These are phyloP conservation scores for Leccinum fibrillosum DNA, from an alignment of 768 basidiomycete species.

Conservation along the genomic window DNA sequence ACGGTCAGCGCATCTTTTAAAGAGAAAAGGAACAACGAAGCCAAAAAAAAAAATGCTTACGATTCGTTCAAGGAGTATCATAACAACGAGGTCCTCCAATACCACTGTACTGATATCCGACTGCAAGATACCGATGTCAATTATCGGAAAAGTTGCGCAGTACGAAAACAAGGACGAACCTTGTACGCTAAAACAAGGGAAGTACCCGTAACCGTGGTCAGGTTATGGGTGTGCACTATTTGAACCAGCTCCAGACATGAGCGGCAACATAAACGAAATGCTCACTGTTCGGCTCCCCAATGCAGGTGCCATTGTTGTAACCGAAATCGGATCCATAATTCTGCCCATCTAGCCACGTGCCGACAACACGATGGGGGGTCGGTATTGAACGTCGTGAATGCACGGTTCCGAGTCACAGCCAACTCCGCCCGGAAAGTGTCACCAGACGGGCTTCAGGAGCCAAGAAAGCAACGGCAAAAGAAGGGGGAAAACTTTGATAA, in stretches of 20 bases:
- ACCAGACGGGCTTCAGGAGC: slow-evolving; percentile 4
- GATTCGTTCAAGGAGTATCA: neutral
- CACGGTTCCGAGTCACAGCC: neutral
- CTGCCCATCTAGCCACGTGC: slow-evolving; percentile 1
- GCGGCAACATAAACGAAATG: neutral
- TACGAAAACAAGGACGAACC: slow-evolving; percentile 3
- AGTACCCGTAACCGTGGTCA: slow-evolving; percentile 7
- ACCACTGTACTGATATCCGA: neutral
- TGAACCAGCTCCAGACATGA: neutral
- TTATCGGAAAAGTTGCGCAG: neutral
- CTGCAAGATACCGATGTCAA: neutral
- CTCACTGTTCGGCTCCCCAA: slow-evolving; percentile 14
- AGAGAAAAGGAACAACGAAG: neutral
- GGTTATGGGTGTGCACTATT: slow-evolving; percentile 14
- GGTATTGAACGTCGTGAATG: neutral
- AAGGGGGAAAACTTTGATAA: neutral
- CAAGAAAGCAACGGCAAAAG: neutral
- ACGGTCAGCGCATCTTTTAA: neutral
- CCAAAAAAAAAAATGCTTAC: slow-evolving; percentile 4
- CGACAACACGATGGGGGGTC: neutral
- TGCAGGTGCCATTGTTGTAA: neutral
- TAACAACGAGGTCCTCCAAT: neutral
- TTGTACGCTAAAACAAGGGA: slow-evolving; percentile 8
- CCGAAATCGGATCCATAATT: neutral
- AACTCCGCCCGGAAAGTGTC: neutral